These are phyloP conservation scores for Scleroderma bovista DNA, from an alignment of 768 basidiomycete species.

Conservation along the genomic window DNA sequence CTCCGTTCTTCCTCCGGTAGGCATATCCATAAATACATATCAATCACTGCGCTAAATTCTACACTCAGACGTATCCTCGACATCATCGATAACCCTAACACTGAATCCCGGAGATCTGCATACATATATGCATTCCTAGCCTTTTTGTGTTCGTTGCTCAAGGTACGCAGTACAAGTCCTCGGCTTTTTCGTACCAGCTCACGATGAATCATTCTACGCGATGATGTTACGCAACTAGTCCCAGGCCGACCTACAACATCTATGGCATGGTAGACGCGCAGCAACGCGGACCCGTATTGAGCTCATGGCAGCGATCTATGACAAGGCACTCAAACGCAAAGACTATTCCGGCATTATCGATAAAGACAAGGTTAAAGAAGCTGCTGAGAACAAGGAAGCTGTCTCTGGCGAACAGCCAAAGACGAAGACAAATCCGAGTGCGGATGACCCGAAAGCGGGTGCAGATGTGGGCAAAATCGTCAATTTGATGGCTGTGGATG, in stretches of 20 bases:
- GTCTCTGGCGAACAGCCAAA: not conserved
- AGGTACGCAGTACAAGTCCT: slow-evolving; percentile 28
- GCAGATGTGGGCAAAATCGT: slow-evolving; percentile 83
- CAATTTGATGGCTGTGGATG: slow-evolving; percentile 77
- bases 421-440: slow-evolving; percentile 3
- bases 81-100: slow-evolving; percentile 28
- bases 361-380: slow-evolving; percentile 27
- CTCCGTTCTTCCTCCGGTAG: slow-evolving; percentile 48
- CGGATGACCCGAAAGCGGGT: slow-evolving; percentile 50
- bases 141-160: slow-evolving; percentile 36
- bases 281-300: slow-evolving; percentile 39
- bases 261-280: slow-evolving; percentile 44
- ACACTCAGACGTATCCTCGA: slow-evolving; percentile 28
- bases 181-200: too few species aligned
- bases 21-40: not conserved
- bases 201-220: too few species aligned
- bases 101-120: slow-evolving; percentile 36
- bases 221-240: too few species aligned
- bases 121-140: slow-evolving; percentile 46
- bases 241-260: slow-evolving; percentile 34
- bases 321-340: slow-evolving; percentile 52
- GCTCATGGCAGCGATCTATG: slow-evolving; percentile 49
- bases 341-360: slow-evolving; percentile 70
- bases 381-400: slow-evolving; percentile 2
- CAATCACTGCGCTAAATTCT: not conserved